These are phyloP conservation scores for Leishmania major DNA, from an alignment of 208 protist genomes.

Conservation along the genomic window DNA sequence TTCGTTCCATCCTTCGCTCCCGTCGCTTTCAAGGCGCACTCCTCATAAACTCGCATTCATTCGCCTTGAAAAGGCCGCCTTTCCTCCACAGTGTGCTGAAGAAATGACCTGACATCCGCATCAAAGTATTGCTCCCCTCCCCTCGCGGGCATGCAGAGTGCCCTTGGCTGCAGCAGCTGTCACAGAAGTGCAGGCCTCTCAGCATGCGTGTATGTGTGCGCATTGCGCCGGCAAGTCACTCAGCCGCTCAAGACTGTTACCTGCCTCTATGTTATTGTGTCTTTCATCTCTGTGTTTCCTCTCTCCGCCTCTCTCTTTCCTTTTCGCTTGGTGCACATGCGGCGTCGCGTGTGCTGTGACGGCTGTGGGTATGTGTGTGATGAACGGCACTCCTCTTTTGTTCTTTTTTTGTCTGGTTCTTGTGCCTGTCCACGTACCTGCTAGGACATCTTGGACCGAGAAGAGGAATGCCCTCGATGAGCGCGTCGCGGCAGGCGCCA, in stretches of 20 bases:
- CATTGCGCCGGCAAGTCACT: not conserved
- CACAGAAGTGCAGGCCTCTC: not conserved
- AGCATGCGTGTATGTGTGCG: not conserved
- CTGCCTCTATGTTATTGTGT: not conserved
- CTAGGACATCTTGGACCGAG: not conserved
- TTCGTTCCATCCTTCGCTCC: not conserved
- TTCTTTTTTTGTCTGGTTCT: no score
- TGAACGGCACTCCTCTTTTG: not conserved
- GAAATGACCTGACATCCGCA: not conserved
- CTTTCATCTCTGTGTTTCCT: not conserved
- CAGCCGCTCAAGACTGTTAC: not conserved
- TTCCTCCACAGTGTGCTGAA: not conserved
- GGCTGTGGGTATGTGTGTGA: not conserved
- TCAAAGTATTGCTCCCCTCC: not conserved
- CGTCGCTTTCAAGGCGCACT: not conserved
- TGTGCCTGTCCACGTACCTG: not conserved
- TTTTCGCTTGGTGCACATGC: not conserved
- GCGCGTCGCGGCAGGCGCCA: not conserved
- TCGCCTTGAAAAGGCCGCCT: not conserved
- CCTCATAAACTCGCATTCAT: not conserved
- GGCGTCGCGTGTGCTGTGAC: not conserved
- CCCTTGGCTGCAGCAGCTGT: not conserved
- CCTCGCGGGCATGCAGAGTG: not conserved
- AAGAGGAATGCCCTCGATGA: constrained; percentile 7
- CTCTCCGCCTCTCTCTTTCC: not conserved